phyloP scores from a whole-genome alignment of 306 rosid species.

The Boehmeria nivea region DNA sequence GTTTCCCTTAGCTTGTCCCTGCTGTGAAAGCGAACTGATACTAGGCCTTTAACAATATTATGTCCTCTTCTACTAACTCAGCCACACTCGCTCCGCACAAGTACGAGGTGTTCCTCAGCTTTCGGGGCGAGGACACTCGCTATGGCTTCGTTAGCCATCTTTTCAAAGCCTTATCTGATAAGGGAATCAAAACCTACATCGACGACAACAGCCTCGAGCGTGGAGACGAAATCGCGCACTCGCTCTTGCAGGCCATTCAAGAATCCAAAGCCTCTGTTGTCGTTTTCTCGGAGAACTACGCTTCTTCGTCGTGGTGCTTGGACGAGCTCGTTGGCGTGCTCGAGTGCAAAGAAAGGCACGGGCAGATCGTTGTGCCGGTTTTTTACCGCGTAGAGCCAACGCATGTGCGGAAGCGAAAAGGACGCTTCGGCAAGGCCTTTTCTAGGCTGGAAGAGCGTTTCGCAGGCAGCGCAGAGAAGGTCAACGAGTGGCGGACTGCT shows the following conservation, averaged over 20 bases:
- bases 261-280: slow-evolving; percentile 1
- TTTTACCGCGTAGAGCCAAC: slow-evolving; percentile 5
- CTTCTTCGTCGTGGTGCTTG: slow-evolving; percentile 20
- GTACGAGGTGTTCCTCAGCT: slow-evolving; percentile 16
- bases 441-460: too few species aligned
- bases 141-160: slow-evolving; percentile 7
- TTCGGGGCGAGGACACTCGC: slow-evolving; percentile 13
- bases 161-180: not conserved
- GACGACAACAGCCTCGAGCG: not conserved
- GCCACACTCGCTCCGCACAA: not conserved
- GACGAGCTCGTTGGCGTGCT: slow-evolving; percentile 11
- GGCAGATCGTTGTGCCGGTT: not conserved
- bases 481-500: too few species aligned
- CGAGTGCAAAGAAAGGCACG: not conserved
- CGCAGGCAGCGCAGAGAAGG: too few species aligned
- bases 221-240: slow-evolving; percentile 6
- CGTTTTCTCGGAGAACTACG: slow-evolving; percentile 13
- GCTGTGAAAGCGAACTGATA: too few species aligned
- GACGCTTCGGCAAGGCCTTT: not conserved
- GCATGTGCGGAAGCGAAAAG: not conserved
- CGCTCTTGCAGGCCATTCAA: slow-evolving; percentile 3
- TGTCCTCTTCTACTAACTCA: too few species aligned
- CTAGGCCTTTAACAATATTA: too few species aligned
- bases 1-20: too few species aligned
- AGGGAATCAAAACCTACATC: not conserved